Conservation (phyloP, 805 yeast genomes). For the Metschnikowia orientalis region DNA sequence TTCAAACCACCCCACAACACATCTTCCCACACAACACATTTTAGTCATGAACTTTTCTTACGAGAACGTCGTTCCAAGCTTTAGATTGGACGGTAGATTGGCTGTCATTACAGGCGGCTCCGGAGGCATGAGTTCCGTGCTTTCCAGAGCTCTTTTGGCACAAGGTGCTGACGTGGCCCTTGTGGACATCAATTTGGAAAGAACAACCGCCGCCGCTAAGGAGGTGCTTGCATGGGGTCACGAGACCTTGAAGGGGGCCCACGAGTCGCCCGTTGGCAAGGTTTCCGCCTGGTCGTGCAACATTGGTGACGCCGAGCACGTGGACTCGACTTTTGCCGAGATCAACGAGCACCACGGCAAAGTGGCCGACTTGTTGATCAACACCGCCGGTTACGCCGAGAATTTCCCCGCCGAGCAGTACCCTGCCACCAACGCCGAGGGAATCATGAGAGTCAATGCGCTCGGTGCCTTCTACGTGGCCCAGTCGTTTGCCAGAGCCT, state of each 20-base stretch:
- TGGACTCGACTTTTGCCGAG: slow-evolving; percentile 49
- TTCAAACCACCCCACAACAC: slow-evolving; percentile 1
- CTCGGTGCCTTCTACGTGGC: slow-evolving; percentile 72
- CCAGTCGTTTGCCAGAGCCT: slow-evolving; percentile 67
- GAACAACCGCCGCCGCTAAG: slow-evolving; percentile 52
- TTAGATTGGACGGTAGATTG: slow-evolving; percentile 65
- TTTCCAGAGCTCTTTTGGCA: slow-evolving; percentile 63
- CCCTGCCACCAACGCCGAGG: slow-evolving; percentile 66
- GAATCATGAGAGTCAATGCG: slow-evolving; percentile 64
- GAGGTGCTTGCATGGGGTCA: slow-evolving; percentile 46
- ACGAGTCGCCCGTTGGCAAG: slow-evolving; percentile 30
- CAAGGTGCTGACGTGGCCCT: slow-evolving; percentile 77
- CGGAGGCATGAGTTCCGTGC: slow-evolving; percentile 67
- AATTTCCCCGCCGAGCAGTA: slow-evolving; percentile 74
- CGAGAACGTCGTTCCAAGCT: slow-evolving; percentile 53
- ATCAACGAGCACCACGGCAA: slow-evolving; percentile 56
- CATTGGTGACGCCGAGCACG: slow-evolving; percentile 60
- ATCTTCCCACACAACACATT: slow-evolving; percentile 3
- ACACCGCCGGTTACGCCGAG: slow-evolving; percentile 84
- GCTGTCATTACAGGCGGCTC: slow-evolving; percentile 80
- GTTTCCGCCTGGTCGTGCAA: slow-evolving; percentile 70
- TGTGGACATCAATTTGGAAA: slow-evolving; percentile 60
- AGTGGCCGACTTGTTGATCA: slow-evolving; percentile 61
- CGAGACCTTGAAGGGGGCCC: slow-evolving; percentile 33
- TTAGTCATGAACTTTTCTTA: slow-evolving; percentile 25